Base-by-base conservation (phyloP, 495 filamentous ascomycete genomes). In the Talaromyces stipitatus region DNA sequence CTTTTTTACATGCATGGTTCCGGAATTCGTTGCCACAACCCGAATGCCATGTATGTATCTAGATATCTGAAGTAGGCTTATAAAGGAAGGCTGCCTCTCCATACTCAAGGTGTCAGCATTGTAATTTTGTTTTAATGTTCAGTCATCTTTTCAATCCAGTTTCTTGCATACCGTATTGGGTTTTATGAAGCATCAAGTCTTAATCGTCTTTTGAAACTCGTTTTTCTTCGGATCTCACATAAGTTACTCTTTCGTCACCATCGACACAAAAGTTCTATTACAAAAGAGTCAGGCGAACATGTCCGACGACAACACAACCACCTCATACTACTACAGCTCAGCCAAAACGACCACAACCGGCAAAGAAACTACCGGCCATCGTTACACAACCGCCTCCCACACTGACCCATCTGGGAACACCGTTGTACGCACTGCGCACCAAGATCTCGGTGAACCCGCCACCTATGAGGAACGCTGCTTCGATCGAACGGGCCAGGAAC, bases 361-460 rank as follows among this genome's bases (percentile, higher is more conserved):
- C 28, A 58, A 46, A 2, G 58, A 54, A 26, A 63, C 64, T 18
- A 66, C 64, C 48, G 72, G 70, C 56, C 68, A 71, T 53, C 68
- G 70, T 3, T 72, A 72, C 58, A 60, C 64, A n/a, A 71, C 69
- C 6, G 58, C 60, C 43, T 69, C 70, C 1, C 61, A 69, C 36
- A 76, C 70, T 36, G 62, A 69, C 10, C 58, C 60, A 2, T 64
- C 74, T 26, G 73, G 73, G 28, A 66, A 61, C n/a, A 76, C 70
- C 2, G 59, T 65, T 57, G 68, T 74, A 6, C 70, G 70, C 50
- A 71, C 70, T 10, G 69, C 68, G 10, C 61, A 64, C 8, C 70
- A 76, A 56, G 71, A 72, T 22, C 61, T 76, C 1, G 73, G 73
- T 29, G 55, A 71, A 36, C 68, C 70, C 2, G 54, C 66, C 20